Evolutionary conservation across 208 protist genomes (phyloP), one percentile per base, ranked within the genome.

Genomic region (Leishmania major): DNA sequence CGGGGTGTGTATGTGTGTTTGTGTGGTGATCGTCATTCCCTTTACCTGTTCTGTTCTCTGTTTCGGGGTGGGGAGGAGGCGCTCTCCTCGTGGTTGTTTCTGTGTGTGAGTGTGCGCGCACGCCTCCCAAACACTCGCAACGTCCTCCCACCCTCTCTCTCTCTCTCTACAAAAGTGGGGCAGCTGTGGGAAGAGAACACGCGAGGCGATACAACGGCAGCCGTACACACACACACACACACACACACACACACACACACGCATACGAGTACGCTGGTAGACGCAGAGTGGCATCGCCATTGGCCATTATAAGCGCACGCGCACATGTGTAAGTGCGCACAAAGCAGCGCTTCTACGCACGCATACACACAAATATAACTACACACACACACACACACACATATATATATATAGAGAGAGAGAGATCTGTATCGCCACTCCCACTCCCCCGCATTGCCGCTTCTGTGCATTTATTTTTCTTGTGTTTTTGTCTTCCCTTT

Each of bases 31-130:
- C 57, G 6, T 81, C 25, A 28, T 55, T 76, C 13, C 45, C 15
- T 37, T 79, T 15, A 17, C 13, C 53, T 84, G 22, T 75, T 71
- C 45, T 49, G 40, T 78, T 45, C 43, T 45, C 43, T 45, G 72
- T 51, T 79, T 78, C 69, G 31, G 1, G 28, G 37, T 8, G 40
- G 40, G 43, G 37, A 53, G 37, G 43, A 19, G 49, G 49, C 55
- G 13, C 55, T 13, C 22, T 60, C 55, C 15, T 60, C 55, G 55
- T 28, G 22, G 22, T 22, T 60, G 55, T n/a, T 19, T 60, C 25
- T 60, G 55, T n/a, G 57, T n/a, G 57, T 31, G 25, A 15, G 62
- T 25, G 62, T 15, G 31, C 13, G 62, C 62, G 62, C 28, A 40
- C 62, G 13, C 31, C 62, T 35, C 62, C 31, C n/a, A 45, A 10